Evolutionary conservation across 495 filamentous ascomycete species (phyloP), one percentile per base, ranked within the genome.

Genomic region (Chaetomium cochliodes): DNA sequence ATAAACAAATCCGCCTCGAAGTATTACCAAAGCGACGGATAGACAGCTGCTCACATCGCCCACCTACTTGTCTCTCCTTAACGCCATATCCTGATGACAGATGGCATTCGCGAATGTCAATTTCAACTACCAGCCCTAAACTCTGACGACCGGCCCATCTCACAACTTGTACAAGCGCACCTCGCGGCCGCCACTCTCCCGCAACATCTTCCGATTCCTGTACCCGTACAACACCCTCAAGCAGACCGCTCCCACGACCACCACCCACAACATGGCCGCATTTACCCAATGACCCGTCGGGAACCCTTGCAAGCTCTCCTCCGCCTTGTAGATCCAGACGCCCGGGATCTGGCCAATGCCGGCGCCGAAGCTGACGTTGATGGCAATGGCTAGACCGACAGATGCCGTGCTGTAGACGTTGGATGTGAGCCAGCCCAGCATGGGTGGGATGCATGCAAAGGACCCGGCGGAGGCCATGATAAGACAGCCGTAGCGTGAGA

Each of bases 251-350:
- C 78, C 79, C 0, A 65, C 67, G 0, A 75, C 68, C 0, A 81
- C 80, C 65, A 82, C 66, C n/a, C 82, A 74, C 23, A 83, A 60
- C 56, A 83, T 70, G 2, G 67, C 79, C 1, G 77, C 77, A 63
- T 84, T 83, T 11, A 74, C 76, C 79, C 79, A 84, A 59, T 82
- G 87, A 0, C 88, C 88, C 0, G 88, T 91, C 3, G 88, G 88
- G 74, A 87, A 91, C 0, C 88, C 88, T 5, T 52, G 71, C 41
- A 75, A 73, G 16, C 76, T 81, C 69, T 91, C 88, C 49, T 86
- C 74, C 0, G 80, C 76, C 67, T 87, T 88, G 73, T 90, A 91
- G 49, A 90, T 89, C 84, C 87, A 91, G 7, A 90, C 87, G 0
- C 87, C 87, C 0, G 85, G 84, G 26, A 90, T 89, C 70, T 90